phyloP scores from a whole-genome alignment of 192 early-diverging fungal genomes.

The Entomortierella beljakovae region DNA sequence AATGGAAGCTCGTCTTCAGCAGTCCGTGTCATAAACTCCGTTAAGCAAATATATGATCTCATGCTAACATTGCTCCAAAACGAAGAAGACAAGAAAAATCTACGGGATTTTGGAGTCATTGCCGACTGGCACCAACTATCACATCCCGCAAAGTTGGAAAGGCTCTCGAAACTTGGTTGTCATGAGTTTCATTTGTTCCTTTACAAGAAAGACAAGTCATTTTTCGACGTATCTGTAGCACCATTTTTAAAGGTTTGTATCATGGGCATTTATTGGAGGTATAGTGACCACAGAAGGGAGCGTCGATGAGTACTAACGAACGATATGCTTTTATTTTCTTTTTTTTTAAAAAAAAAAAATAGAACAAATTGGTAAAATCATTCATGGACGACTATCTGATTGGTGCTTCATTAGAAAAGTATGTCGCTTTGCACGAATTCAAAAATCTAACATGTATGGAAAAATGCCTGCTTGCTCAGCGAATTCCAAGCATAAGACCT shows the following conservation, averaged over 20 bases:
- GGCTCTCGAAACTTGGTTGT: constrained; percentile 46
- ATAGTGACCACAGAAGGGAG: no score
- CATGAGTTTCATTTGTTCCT: constrained; percentile 64
- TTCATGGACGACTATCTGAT: constrained; percentile 63
- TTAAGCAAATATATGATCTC: constrained; percentile 46
- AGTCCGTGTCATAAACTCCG: constrained; percentile 43
- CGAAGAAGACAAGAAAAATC: constrained; percentile 13
- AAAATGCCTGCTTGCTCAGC: constrained; percentile 58
- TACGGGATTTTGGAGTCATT: constrained; percentile 46
- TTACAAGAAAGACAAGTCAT: constrained; percentile 55
- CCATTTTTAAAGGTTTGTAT: constrained; percentile 57
- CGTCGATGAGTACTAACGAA: no score
- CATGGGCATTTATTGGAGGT: not conserved
- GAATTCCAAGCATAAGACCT: constrained; percentile 21
- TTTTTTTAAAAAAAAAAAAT: constrained; percentile 1
- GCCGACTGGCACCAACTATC: constrained; percentile 47
- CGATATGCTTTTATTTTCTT: no score
- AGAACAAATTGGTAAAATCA: constrained; percentile 60
- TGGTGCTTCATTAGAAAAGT: constrained; percentile 40
- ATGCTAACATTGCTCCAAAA: constrained; percentile 33
- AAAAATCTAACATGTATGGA: constrained; percentile 47
- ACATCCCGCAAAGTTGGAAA: constrained; percentile 43
- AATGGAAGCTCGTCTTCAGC: constrained; percentile 24
- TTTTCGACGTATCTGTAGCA: constrained; percentile 46
- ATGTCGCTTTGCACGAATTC: constrained; percentile 37